phyloP scores from a whole-genome alignment of 768 basidiomycete species.

The Lepiota brunneoincarnata region DNA sequence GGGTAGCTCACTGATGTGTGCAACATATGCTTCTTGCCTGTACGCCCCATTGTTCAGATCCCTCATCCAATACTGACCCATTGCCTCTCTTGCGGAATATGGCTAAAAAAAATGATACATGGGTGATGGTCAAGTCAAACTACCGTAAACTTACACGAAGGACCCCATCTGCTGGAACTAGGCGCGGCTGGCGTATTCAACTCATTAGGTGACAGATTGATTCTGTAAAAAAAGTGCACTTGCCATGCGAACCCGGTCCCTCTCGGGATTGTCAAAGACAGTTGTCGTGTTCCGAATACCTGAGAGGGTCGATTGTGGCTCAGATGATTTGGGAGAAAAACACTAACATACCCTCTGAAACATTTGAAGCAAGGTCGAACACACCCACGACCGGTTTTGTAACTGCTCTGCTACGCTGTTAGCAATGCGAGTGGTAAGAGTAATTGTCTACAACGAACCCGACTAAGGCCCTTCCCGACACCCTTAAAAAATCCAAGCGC shows the following conservation, averaged over 20 bases:
- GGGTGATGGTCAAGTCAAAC: neutral
- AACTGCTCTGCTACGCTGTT: constrained; percentile 57
- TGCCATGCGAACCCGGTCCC: constrained; percentile 83
- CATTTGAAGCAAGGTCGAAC: constrained; percentile 93
- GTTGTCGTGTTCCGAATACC: constrained; percentile 98
- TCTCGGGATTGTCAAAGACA: constrained; percentile 89
- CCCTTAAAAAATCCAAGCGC: constrained; percentile 98
- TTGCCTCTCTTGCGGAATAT: constrained; percentile 84
- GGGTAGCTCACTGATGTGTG: constrained; percentile 76
- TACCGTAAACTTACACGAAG: constrained; percentile 58
- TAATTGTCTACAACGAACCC: constrained; percentile 51
- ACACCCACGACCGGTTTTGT: constrained; percentile 97
- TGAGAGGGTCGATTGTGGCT: constrained; percentile 22
- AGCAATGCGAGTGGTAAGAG: neutral
- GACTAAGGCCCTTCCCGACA: constrained; percentile 91
- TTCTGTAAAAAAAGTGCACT: constrained; percentile 23
- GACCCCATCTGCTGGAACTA: constrained; percentile 84
- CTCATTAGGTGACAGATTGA: neutral
- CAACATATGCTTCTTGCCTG: constrained; percentile 82
- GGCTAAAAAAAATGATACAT: constrained; percentile 46
- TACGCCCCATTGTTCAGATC: constrained; percentile 89
- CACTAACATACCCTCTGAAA: constrained; percentile 71
- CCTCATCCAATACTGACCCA: constrained; percentile 97
- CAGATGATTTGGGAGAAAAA: neutral
- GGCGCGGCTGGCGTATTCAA: constrained; percentile 59